Conservation (phyloP, 2,329 filamentous ascomycete genomes). For the Diaporthe vaccinii region DNA sequence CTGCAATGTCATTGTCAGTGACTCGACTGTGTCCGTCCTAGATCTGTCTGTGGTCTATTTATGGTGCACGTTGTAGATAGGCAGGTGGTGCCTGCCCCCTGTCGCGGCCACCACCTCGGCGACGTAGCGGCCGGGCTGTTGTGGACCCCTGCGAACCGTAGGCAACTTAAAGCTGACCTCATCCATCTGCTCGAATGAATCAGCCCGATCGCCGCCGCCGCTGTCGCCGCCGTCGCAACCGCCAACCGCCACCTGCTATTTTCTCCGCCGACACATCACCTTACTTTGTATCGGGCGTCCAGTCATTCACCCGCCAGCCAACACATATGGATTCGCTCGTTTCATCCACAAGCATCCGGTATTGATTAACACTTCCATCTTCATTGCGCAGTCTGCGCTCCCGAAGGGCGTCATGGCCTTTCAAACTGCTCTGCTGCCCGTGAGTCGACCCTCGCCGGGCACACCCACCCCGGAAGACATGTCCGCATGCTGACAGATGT, state of each 20-base stretch:
- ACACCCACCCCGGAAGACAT: background rate
- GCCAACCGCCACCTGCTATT: constrained; percentile 8
- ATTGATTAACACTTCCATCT: constrained; percentile 10
- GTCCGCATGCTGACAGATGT: background rate
- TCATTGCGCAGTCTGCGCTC: constrained; percentile 38
- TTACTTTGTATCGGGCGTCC: constrained; percentile 3
- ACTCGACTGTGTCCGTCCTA: background rate
- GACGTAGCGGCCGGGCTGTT: background rate
- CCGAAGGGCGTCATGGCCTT: constrained; percentile 40
- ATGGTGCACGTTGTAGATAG: background rate
- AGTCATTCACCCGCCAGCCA: background rate
- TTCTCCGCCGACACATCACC: constrained; percentile 17
- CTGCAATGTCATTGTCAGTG: background rate
- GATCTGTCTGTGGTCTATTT: background rate
- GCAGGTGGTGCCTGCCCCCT: background rate
- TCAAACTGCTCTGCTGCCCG: constrained; percentile 41
- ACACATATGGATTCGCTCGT: constrained; percentile 10
- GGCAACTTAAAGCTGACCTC: constrained; percentile 35
- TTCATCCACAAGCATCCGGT: background rate
- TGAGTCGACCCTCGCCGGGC: constrained; percentile 21
- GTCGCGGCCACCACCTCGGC: background rate
- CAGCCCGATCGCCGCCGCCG: constrained; percentile 19
- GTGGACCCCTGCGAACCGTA: constrained; percentile 8
- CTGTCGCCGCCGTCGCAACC: constrained; percentile 7
- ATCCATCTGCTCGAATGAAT: constrained; percentile 29